phyloP scores from a whole-genome alignment of 1,139 yeast genomes.

The Taphrina wiesneri region DNA sequence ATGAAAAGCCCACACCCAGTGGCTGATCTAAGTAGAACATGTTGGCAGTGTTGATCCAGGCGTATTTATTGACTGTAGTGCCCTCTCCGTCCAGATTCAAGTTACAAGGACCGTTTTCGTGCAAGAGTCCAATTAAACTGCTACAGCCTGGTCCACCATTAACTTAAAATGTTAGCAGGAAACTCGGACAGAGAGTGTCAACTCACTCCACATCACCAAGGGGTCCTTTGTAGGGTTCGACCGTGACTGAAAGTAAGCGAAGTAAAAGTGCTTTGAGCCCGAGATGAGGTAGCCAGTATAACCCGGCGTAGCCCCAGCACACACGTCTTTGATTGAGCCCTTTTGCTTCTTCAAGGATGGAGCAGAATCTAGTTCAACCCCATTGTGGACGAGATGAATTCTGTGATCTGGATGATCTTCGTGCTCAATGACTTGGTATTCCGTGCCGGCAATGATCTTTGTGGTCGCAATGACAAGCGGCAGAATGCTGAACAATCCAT shows the following conservation, averaged over 20 bases:
- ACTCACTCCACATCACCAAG: slow-evolving; percentile 68
- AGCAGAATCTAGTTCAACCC: neutral
- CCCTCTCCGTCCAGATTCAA: slow-evolving; percentile 62
- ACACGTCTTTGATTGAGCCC: neutral
- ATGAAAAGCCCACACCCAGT: slow-evolving; percentile 87
- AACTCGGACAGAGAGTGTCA: slow-evolving; percentile 50
- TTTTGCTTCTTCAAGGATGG: neutral
- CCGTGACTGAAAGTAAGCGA: slow-evolving; percentile 86
- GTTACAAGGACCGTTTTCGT: slow-evolving; percentile 88
- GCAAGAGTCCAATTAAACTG: slow-evolving; percentile 91
- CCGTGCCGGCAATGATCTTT: neutral
- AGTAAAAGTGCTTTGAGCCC: slow-evolving; percentile 79
- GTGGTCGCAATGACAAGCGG: neutral
- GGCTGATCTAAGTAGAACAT: slow-evolving; percentile 75
- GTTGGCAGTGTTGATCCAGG: slow-evolving; percentile 29
- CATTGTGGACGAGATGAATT: neutral
- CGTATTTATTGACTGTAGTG: slow-evolving; percentile 57
- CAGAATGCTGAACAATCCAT: neutral
- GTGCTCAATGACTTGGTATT: neutral
- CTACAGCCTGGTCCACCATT: slow-evolving; percentile 92
- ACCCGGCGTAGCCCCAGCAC: slow-evolving; percentile 34
- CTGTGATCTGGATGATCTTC: slow-evolving; percentile 8
- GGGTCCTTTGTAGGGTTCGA: slow-evolving; percentile 86
- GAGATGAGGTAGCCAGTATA: slow-evolving; percentile 82
- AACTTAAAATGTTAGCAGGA: slow-evolving; percentile 44